Evolutionary conservation across 2,329 filamentous ascomycete genomes (phyloP), one percentile per base, ranked within the genome.

Genomic region (Mycocentrospora acerina): DNA sequence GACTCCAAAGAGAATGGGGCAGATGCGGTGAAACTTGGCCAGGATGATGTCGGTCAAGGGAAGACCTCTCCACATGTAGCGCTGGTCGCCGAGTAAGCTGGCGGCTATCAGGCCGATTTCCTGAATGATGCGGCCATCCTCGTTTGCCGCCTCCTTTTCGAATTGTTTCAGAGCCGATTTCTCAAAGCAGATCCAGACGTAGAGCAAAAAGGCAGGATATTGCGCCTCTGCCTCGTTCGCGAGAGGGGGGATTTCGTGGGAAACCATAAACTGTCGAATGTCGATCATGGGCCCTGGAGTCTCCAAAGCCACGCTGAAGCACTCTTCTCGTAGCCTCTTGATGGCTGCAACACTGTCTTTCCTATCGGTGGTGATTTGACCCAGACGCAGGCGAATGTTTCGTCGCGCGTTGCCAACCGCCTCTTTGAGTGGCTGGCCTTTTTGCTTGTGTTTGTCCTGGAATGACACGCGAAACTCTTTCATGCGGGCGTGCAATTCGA

Each of bases 1-100:
- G 49, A 90, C 81, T 13, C 91, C 91, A 62, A 94, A 97, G 1
- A 98, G 73, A 2, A 90, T 83, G 0, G 93, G 91, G 56, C 89
- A 95, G 3, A 81, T 76, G 12, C 86, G 75, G 43, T 90, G 82
- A 57, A 88, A 86, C 66, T 97, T 96, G 37, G 90, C 85, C 57
- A 95, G 84, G 19, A 97, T 75, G 42, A 97, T 87, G 60, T 94
- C 88, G 35, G 89, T 83, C 41, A 95, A 74, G 1, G 83, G 78
- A 32, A 78, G 69, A 7, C 81, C 84, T 34, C 83, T 78, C 76
- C 82, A 86, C 37, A 78, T 73, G 58, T 88, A 86, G 12, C 80
- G 75, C 13, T 80, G 75, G 35, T 79, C 75, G 1, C 86, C 85
- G 62, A 94, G 91, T 19, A 94, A 77, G 48, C 83, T 81, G 6